A percentile compares a stretch with the other conserved stretches of the same genome.
Conservation (phyloP, 176 grass and related monocot species). For the Avena sativa region DNA sequence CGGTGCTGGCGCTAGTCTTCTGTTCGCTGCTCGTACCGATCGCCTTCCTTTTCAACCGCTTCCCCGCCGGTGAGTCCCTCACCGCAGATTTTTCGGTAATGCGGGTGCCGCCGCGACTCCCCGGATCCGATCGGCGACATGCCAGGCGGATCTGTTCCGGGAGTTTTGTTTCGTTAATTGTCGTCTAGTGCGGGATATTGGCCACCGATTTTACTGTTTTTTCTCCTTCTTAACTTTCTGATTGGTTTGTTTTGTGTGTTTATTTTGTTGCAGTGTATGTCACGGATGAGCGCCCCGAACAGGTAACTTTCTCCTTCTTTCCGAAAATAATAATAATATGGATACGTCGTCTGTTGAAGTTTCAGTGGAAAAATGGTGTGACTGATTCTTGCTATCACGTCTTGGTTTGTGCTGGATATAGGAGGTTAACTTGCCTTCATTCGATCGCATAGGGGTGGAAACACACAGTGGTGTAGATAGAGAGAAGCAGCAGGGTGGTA, state of each 20-base stretch:
- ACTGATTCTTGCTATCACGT: conserved; percentile 33
- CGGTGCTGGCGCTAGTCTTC: conserved; percentile 93
- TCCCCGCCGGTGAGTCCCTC: conserved; percentile 65
- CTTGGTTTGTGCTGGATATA: conserved; percentile 31
- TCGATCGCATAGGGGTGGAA: conserved; percentile 15
- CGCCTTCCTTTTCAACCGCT: conserved; percentile 91
- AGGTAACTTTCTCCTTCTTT: conserved; percentile 54
- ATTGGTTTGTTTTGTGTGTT: conserved; percentile 39
- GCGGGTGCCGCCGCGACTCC: conserved; percentile 31
- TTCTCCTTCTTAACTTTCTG: background rate
- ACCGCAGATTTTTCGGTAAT: conserved; percentile 42
- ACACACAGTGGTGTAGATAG: conserved; percentile 34
- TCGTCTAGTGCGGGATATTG: conserved; percentile 31
- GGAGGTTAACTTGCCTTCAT: conserved; percentile 66
- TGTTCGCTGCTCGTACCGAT: conserved; percentile 96
- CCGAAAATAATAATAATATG: background rate
- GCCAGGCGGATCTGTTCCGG: conserved; percentile 50
- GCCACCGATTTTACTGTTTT: background rate
- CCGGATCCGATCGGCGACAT: conserved; percentile 51
- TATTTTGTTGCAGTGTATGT: conserved; percentile 71
- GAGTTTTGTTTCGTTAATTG: conserved; percentile 8
- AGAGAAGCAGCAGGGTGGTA: conserved; percentile 15
- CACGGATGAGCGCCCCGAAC: conserved; percentile 78
- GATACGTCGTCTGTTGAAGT: background rate
- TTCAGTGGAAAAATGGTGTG: conserved; percentile 9